phyloP scores from a whole-genome alignment of 345 rosid species.

The Rhizophora apiculata region DNA sequence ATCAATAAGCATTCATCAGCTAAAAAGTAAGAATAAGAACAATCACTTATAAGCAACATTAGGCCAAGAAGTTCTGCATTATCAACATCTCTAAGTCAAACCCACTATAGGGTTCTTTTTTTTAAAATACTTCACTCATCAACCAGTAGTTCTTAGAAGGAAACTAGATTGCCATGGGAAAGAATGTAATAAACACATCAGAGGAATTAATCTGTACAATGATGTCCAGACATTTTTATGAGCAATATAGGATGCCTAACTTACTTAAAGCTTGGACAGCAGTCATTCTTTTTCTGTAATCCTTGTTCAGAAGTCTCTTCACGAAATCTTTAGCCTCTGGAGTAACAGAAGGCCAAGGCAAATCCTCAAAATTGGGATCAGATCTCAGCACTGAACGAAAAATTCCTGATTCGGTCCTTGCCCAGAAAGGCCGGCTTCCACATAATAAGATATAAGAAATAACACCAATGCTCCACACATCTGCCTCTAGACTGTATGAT shows the following conservation, averaged over 20 bases:
- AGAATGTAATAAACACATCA: background rate
- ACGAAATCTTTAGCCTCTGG: slow-evolving; percentile 88
- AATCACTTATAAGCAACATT: background rate
- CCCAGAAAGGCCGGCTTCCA: slow-evolving; percentile 97
- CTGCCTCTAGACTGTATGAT: slow-evolving; percentile 88
- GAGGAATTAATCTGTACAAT: background rate
- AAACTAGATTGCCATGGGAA: background rate
- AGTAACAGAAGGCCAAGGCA: slow-evolving; percentile 89
- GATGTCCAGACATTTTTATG: background rate
- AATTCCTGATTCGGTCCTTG: slow-evolving; percentile 94
- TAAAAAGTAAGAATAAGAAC: background rate
- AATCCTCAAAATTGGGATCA: slow-evolving; percentile 82
- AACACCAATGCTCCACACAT: slow-evolving; percentile 97
- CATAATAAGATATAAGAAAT: slow-evolving; percentile 87
- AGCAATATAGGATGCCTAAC: slow-evolving; percentile 14
- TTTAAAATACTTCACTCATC: no score
- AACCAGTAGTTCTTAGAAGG: background rate
- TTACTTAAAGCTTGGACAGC: slow-evolving; percentile 92
- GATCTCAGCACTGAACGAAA: slow-evolving; percentile 91
- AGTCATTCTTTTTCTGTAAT: slow-evolving; percentile 95
- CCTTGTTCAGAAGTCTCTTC: slow-evolving; percentile 89
- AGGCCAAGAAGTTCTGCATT: slow-evolving; percentile 1
- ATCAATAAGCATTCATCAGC: slow-evolving; percentile 13
- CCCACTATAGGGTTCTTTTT: no score
- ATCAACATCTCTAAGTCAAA: background rate